These are phyloP conservation scores for Coemansia sp. DNA, from an alignment of 192 early-diverging fungal species.

Conservation along the genomic window DNA sequence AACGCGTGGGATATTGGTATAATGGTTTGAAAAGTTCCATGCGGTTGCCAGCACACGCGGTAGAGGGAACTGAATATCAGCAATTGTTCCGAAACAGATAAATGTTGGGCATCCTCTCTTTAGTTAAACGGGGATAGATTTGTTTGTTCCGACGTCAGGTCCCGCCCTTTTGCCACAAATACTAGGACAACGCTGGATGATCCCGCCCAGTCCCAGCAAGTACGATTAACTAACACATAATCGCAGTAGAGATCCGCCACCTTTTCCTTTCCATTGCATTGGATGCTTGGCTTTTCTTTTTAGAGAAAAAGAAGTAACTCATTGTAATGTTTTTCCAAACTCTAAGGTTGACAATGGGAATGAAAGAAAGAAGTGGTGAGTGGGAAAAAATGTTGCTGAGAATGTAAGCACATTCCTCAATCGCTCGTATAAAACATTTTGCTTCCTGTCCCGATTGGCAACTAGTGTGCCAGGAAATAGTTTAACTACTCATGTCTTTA, in stretches of 20 bases:
- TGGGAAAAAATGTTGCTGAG: not conserved
- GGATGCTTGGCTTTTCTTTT: not conserved
- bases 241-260: not conserved
- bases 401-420: slow-evolving; percentile 1
- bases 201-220: no score
- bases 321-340: not conserved
- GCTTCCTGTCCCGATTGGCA: not conserved
- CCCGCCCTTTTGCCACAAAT: not conserved
- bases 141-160: no score
- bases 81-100: not conserved
- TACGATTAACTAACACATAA: not conserved
- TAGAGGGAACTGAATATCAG: not conserved
- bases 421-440: not conserved
- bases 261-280: not conserved
- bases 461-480: no score
- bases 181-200: no score
- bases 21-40: not conserved
- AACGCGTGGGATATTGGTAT: not conserved
- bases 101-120: not conserved
- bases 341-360: not conserved
- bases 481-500: no score
- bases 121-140: not conserved
- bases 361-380: not conserved
- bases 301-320: not conserved
- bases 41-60: not conserved